phyloP scores from a whole-genome alignment of 305 asterid genomes.

The Nicotiana rustica region DNA sequence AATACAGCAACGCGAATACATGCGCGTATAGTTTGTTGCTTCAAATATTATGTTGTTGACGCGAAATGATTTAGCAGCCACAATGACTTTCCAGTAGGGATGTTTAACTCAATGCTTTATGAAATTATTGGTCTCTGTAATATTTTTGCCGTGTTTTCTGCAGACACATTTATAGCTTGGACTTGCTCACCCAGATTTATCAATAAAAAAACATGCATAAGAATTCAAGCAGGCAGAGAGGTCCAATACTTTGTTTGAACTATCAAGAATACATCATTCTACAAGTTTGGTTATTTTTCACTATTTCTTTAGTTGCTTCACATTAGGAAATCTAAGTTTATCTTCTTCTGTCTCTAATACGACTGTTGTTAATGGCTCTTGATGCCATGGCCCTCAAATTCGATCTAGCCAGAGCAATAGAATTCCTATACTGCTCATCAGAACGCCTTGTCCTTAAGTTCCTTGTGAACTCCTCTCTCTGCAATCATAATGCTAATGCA shows the following conservation, averaged over 20 bases:
- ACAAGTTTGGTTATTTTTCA: background rate
- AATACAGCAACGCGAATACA: no score
- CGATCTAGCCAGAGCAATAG: constrained; percentile 48
- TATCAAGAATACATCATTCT: background rate
- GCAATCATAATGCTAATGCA: constrained; percentile 85
- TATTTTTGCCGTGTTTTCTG: background rate
- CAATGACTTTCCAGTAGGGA: background rate
- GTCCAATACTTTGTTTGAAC: no score
- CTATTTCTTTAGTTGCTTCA: background rate
- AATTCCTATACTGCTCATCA: constrained; percentile 38
- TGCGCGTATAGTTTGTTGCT: no score
- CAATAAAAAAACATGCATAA: no score
- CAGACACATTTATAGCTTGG: background rate
- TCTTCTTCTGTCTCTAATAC: constrained; percentile 36
- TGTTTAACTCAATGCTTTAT: background rate
- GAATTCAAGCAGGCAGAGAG: no score
- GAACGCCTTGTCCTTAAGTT: constrained; percentile 45
- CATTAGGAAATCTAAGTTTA: constrained; percentile 5
- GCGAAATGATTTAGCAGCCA: background rate
- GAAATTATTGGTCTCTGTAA: no score
- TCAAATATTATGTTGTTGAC: no score
- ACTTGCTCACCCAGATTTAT: no score
- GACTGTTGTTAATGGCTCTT: constrained; percentile 42
- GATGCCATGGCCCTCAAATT: constrained; percentile 61
- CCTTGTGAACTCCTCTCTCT: constrained; percentile 79